These are phyloP conservation scores for Coniella vitis DNA, from an alignment of 2,329 filamentous ascomycete species.

Conservation along the genomic window DNA sequence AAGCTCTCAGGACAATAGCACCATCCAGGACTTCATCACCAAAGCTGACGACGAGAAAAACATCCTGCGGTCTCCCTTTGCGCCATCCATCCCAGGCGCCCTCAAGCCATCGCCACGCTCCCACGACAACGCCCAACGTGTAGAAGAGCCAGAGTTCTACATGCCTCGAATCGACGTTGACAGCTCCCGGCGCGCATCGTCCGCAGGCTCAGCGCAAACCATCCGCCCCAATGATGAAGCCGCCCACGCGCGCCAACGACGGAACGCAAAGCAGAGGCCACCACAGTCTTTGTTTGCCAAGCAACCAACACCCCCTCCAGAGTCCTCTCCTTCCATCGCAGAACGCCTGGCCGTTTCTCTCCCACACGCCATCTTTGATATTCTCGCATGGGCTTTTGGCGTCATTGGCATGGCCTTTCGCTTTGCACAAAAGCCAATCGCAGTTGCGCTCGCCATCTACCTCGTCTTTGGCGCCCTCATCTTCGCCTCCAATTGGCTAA, in stretches of 20 bases:
- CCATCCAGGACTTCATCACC: conserved; percentile 44
- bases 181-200: conserved; percentile 28
- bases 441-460: conserved; percentile 54
- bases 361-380: conserved; percentile 32
- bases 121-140: conserved; percentile 26
- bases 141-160: conserved; percentile 44
- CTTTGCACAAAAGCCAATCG: conserved; percentile 58
- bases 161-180: conserved; percentile 44
- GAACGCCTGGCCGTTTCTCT: conserved; percentile 29
- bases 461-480: conserved; percentile 52
- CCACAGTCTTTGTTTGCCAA: not conserved
- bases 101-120: conserved; percentile 24
- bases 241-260: conserved; percentile 20
- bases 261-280: conserved; percentile 18
- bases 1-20: conserved; percentile 46
- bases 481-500: conserved; percentile 55
- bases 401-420: conserved; percentile 53
- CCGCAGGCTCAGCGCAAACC: conserved; percentile 28
- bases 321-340: conserved; percentile 19
- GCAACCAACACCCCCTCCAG: conserved; percentile 12
- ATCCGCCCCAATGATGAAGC: conserved; percentile 24
- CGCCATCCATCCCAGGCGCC: conserved; percentile 41
- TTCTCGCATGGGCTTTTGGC: conserved; percentile 44
- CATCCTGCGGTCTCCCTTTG: conserved; percentile 48
- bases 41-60: conserved; percentile 49